A percentile compares a stretch with the other conserved stretches of the same genome.
Conservation (phyloP, 345 rosid species). For the thale cress (Arabidopsis thaliana) region TAIR10.1 NC_003070.9:7576001-7576500, state of each 20-base stretch:
- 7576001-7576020: conserved; percentile 44
- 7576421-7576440: conserved; percentile 7
- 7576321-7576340: conserved; percentile 57
- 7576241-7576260: conserved; percentile 51
- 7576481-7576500: conserved; percentile 16
- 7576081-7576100: conserved; percentile 50
- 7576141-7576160: conserved; percentile 57
- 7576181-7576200: conserved; percentile 61
- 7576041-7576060: conserved; percentile 51
- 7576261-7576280: conserved; percentile 53
- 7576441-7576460: conserved; percentile 19
- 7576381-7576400: conserved; percentile 55
- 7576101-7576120: conserved; percentile 53
- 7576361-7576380: conserved; percentile 50
- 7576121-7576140: conserved; percentile 52
- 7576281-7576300: conserved; percentile 28
- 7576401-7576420: not conserved
- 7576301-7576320: conserved; percentile 55
- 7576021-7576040: conserved; percentile 53
- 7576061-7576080: conserved; percentile 48
- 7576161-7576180: conserved; percentile 50
- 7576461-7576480: conserved; percentile 34
- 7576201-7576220: conserved; percentile 54
- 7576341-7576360: conserved; percentile 69
- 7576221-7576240: conserved; percentile 60